Evolutionary conservation across 73 alveolate species (phyloP), one percentile per base, ranked within the genome.

Genomic region (Effrenium voratum): DNA sequence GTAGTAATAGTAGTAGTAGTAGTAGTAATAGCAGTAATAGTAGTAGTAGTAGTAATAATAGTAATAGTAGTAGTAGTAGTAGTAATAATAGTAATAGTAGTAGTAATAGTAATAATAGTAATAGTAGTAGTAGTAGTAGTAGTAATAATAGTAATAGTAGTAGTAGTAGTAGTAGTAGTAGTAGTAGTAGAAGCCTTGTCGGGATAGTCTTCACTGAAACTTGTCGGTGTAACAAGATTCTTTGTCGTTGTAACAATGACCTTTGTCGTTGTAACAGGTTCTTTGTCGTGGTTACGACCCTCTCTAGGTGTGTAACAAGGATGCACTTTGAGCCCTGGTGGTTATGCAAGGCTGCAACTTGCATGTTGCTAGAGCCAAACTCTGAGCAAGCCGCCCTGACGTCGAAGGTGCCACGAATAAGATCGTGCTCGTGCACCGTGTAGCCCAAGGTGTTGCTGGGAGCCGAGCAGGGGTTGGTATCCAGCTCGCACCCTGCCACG

Each of bases 81-180:
- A 8, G 93, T 84, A 16, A 79, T 34, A n/a, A 79, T 84, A 3
- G 93, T 84, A 38, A 40, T 84, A 24, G 93, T 84, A 41, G 93
- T 84, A 15, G 93, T 84, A 10, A 79, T 46, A 12, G 79, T 84
- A 5, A 79, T 84, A 15, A 79, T 84, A 19, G 79, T 52, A 38
- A 79, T 84, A 8, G 93, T 46, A 30, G 93, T 84, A 5, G 57
- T 52, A 22, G 93, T 84, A 79, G 77, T 19, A 6, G 93, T 52
- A 44, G 93, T 84, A 2, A 79, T 50, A 6, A 57, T 84, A n/a
- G 93, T 84, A 28, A 57, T 52, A 19, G 93, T 46, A n/a, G 93
- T 84, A 15, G 93, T 52, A 38, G 81, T 59, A 24, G 94, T 85
- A 43, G 94, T 85, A 10, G 94, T 85, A 70, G 94, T 85, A 30